Evolutionary conservation across 2,329 filamentous ascomycete species (phyloP), one percentile per base, ranked within the genome.

Genomic region (Pseudogymnoascus sp.): DNA sequence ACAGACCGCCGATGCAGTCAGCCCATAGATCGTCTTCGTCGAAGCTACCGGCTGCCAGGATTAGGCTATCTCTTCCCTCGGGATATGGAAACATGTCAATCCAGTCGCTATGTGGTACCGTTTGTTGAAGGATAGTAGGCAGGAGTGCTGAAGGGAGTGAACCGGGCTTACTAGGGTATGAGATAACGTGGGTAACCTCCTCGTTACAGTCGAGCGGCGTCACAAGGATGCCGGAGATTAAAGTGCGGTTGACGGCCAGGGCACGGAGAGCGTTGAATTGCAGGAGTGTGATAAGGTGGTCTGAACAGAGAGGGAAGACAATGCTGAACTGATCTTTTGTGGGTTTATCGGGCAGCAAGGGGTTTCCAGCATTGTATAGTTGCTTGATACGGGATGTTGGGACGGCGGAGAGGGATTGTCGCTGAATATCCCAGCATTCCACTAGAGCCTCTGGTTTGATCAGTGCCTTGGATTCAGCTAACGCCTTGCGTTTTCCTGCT

Each of bases 11-110:
- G 60, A 76, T 70, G 37, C 69, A 71, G 67, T 78, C 77, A 9
- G 70, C 67, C 73, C 75, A 78, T 11, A 78, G 68, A 11, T 74
- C 76, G 60, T 76, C 75, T 35, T 76, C 74, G 61, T 78, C 75
- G 36, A 75, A 77, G 20, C 66, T 70, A 58, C 70, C 70, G 14
- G 68, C 62, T 36, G 69, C 70, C 4, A 41, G 71, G 64, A 78
- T 77, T 58, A 77, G 65, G 62, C 69, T 68, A 66, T 78, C 76
- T 39, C 77, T 69, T 65, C 64, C 69, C 59, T 66, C 67, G n/a
- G 76, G 72, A 62, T 62, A 70, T 1, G 77, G 75, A 43, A 76
- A 70, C 22, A 75, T 18, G 66, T 78, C 75, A 63, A 78, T 74
- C 76, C 76, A 78, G 62, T 71, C 69, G 35, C 66, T 68, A 63